These are phyloP conservation scores for Rhynchospora breviuscula DNA, from an alignment of 176 grass and related monocot genomes.

Conservation along the genomic window DNA sequence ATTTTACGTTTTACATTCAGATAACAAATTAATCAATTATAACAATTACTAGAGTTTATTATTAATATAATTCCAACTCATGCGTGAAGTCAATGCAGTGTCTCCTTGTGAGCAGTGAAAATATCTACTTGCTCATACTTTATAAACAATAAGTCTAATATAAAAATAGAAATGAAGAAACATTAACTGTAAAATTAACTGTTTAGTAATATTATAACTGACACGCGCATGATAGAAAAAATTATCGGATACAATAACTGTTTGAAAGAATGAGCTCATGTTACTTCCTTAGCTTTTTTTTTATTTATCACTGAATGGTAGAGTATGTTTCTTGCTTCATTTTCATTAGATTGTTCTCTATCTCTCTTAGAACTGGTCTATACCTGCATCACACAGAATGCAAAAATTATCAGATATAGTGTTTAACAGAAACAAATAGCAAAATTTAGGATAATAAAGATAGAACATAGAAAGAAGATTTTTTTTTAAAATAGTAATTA, in stretches of 20 bases:
- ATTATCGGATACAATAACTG: neutral
- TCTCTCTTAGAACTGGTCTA: constrained; percentile 66
- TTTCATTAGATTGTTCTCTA: constrained; percentile 81
- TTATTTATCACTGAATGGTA: constrained; percentile 29
- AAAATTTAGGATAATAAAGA: neutral
- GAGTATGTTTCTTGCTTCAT: constrained; percentile 99
- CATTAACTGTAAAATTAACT: too few relatives aligned
- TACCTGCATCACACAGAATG: constrained; percentile 54
- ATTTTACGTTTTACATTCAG: too few relatives aligned
- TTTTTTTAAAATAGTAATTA: constrained; percentile 35
- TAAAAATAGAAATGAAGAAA: too few relatives aligned
- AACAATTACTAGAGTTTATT: too few relatives aligned
- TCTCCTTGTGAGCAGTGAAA: too few relatives aligned
- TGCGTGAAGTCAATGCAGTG: too few relatives aligned
- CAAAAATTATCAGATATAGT: constrained; percentile 20
- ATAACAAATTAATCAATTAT: too few relatives aligned
- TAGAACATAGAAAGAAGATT: neutral
- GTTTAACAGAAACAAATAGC: constrained; percentile 4
- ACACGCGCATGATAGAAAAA: too few relatives aligned
- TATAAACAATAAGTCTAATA: too few relatives aligned
- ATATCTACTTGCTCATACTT: too few relatives aligned
- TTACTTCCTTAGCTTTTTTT: constrained; percentile 11
- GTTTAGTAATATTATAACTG: too few relatives aligned
- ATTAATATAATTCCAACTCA: too few relatives aligned
- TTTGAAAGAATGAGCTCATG: neutral